A percentile compares a stretch with the other conserved stretches of the same genome.
These are phyloP conservation scores for Arthrinium puccinioides DNA, from an alignment of 2,329 filamentous ascomycete genomes.

Conservation along the genomic window DNA sequence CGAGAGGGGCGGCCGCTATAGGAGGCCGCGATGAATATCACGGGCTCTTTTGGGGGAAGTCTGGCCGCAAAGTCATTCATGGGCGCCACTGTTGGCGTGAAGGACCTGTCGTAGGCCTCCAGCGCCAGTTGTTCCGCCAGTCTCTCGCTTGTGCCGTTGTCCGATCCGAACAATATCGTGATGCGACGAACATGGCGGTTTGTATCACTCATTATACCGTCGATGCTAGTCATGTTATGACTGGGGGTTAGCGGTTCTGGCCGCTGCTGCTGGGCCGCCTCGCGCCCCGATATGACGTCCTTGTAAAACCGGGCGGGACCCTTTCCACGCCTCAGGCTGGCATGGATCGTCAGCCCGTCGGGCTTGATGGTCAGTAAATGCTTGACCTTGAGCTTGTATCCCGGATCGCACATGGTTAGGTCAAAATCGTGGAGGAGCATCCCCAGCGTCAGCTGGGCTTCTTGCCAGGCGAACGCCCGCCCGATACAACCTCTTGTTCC, in stretches of 20 bases:
- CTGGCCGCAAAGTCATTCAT: constrained; percentile 33
- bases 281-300: not conserved
- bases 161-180: constrained; percentile 66
- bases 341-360: constrained; percentile 21
- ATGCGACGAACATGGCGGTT: constrained; percentile 32
- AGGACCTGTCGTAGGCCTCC: constrained; percentile 39
- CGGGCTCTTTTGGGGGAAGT: constrained; percentile 40
- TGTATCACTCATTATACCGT: not conserved
- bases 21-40: constrained; percentile 46
- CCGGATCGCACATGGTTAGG: constrained; percentile 53
- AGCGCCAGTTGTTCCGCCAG: constrained; percentile 53
- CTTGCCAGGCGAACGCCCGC: constrained; percentile 46
- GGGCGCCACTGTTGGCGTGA: constrained; percentile 30
- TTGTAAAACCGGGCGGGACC: constrained; percentile 23
- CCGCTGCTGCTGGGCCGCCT: not conserved
- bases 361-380: constrained; percentile 4
- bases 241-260: not conserved
- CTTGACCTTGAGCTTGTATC: constrained; percentile 30
- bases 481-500: constrained; percentile 46
- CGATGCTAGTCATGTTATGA: too few species aligned
- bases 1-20: constrained; percentile 53
- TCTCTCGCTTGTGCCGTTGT: constrained; percentile 67
- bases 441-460: constrained; percentile 37
- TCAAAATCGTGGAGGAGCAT: constrained; percentile 66
- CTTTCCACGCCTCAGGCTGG: not conserved